These are phyloP conservation scores for Calonectria honghensis DNA, from an alignment of 2,329 filamentous ascomycete species.

Conservation along the genomic window DNA sequence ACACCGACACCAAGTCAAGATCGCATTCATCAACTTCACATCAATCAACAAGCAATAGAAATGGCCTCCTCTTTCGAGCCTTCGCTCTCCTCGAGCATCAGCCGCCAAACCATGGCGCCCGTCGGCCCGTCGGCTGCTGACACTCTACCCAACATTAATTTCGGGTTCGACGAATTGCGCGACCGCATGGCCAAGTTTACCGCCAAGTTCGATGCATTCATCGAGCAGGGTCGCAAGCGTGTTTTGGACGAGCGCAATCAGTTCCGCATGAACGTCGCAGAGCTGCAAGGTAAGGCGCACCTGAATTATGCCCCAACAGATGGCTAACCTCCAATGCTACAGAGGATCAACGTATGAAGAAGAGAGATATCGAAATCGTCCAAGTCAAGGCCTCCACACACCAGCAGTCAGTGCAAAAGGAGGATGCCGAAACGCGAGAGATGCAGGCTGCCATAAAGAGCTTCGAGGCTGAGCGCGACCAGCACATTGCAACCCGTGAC, in stretches of 20 bases:
- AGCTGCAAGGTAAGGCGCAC: slow-evolving; percentile 85
- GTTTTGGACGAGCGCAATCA: slow-evolving; percentile 95
- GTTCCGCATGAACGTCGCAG: slow-evolving; percentile 91
- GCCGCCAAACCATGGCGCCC: slow-evolving; percentile 74
- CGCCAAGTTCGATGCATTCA: slow-evolving; percentile 92
- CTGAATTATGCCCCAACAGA: neutral
- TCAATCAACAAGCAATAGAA: slow-evolving; percentile 21
- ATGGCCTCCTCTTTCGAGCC: slow-evolving; percentile 81
- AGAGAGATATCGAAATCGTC: slow-evolving; percentile 89
- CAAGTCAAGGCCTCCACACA: slow-evolving; percentile 82
- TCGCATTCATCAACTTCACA: neutral
- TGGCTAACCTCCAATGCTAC: slow-evolving; percentile 40
- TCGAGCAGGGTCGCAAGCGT: slow-evolving; percentile 91
- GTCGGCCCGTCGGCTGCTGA: slow-evolving; percentile 82
- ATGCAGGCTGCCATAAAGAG: slow-evolving; percentile 79
- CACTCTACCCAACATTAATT: slow-evolving; percentile 91
- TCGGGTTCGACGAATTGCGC: slow-evolving; percentile 96
- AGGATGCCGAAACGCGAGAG: slow-evolving; percentile 84
- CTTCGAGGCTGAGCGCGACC: slow-evolving; percentile 76
- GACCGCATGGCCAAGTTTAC: slow-evolving; percentile 97
- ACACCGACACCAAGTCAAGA: neutral
- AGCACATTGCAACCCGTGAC: slow-evolving; percentile 75
- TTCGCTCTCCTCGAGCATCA: slow-evolving; percentile 78
- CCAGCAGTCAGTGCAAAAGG: slow-evolving; percentile 84
- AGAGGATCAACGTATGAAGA: slow-evolving; percentile 96